Conservation (phyloP, 352 stramenopile species). For the Phytopythium mirpurense region DNA sequence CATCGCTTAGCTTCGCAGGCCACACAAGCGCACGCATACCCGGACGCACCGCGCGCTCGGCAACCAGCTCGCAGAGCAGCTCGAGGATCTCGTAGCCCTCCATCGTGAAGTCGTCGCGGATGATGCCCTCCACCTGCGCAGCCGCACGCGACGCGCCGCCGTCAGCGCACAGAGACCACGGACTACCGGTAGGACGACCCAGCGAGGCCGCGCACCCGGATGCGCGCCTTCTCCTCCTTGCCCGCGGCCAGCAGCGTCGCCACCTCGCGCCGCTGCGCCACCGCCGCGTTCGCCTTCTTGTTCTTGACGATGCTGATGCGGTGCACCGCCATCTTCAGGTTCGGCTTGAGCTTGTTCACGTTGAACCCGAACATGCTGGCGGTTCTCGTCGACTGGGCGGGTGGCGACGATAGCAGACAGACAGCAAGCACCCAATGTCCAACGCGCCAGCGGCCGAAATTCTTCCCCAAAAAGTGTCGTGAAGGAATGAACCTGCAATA, state of each 20-base stretch:
- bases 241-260: constrained; percentile 71
- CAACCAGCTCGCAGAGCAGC: constrained; percentile 91
- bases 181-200: too few species aligned
- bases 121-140: constrained; percentile 85
- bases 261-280: constrained; percentile 74
- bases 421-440: too few species aligned
- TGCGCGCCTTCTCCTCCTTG: constrained; percentile 93
- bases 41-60: constrained; percentile 79
- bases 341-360: constrained; percentile 90
- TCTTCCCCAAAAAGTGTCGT: too few species aligned
- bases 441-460: too few species aligned
- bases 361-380: constrained; percentile 84
- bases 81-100: constrained; percentile 96
- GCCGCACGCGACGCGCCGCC: constrained; percentile 1
- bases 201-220: constrained; percentile 71
- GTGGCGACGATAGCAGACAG: too few species aligned
- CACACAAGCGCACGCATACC: not conserved
- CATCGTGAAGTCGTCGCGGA: constrained; percentile 94
- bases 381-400: not conserved
- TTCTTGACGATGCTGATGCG: constrained; percentile 91
- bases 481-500: not conserved
- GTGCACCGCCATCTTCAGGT: constrained; percentile 91
- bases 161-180: not conserved
- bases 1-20: too few species aligned
- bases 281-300: constrained; percentile 84